Conservation (phyloP, 495 filamentous ascomycete species). For the Daldinia grandis region DNA sequence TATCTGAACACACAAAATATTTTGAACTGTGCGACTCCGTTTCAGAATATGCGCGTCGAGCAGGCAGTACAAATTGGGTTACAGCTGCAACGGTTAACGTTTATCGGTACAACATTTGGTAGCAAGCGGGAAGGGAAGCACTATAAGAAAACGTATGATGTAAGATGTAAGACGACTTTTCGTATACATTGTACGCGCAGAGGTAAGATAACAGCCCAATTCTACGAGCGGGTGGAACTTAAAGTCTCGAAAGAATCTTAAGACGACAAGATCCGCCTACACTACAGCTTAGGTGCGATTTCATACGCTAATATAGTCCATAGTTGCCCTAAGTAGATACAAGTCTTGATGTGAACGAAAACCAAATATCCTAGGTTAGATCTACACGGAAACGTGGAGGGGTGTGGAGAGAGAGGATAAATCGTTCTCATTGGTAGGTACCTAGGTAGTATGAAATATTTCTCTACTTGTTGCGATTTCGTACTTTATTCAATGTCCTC, state of each 20-base stretch:
- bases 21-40: slow-evolving; percentile 27
- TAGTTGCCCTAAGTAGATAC: not conserved
- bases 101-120: slow-evolving; percentile 18
- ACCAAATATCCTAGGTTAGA: not conserved
- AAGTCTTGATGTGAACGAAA: not conserved
- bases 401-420: not conserved
- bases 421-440: not conserved
- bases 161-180: not conserved
- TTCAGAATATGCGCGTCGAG: slow-evolving; percentile 38
- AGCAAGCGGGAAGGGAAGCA: not conserved
- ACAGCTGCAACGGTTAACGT: slow-evolving; percentile 20
- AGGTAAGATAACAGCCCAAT: not conserved
- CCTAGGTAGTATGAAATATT: too few species aligned
- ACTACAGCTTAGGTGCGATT: not conserved
- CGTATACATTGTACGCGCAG: not conserved
- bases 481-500: not conserved
- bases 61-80: slow-evolving; percentile 14
- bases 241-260: not conserved
- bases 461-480: too few species aligned
- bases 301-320: not conserved
- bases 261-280: not conserved
- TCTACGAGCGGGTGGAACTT: not conserved
- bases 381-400: not conserved
- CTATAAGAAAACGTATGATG: not conserved
- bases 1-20: not conserved